Base-by-base conservation (phyloP, 2,329 filamentous ascomycete species). In the Drechslerella stenobrocha region DNA sequence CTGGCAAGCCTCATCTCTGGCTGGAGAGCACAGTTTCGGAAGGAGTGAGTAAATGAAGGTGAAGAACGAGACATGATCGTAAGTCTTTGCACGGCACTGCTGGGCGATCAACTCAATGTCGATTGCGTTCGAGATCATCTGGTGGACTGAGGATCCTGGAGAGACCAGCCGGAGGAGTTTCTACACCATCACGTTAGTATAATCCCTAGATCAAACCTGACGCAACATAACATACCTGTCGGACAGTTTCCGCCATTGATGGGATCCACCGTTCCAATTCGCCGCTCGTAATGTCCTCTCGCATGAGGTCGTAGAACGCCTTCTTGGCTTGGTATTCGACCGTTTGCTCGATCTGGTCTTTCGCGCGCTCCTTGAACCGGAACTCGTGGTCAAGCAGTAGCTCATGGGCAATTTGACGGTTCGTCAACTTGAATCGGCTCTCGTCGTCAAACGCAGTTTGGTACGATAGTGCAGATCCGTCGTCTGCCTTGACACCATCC, bases 41-140 rank as follows among this genome's bases (percentile, higher is more conserved):
- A 93, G 79, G 46, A 93, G 81, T 1, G 83, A 82, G 1, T 84
- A 84, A 81, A 92, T 89, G 70, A 89, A 87, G 1, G 81, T 78
- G 74, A 92, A 92, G 76, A 92, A 91, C 63, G 84, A 87, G 71
- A 88, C 85, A 71, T 91, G 91, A 0, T 88, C 91, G 75, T 92
- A 92, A 50, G 83, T 84, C 11, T 88, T 88, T 56, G 84, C 81
- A 7, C 79, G 79, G 73, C 88, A 89, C 71, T 91, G 87, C 37
- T 81, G 82, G 67, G 82, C 80, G 24, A 90, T 85, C 69, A 87
- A 80, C 35, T 89, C 85, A 0, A 85, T 83, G 71, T 92, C 89
- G 22, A 93, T 78, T 0, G 87, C 83, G 73, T 91, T 88, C 1
- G 84, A 84, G 63, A 92, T 89, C 44, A 89, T 81, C 1, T 81